Base-by-base conservation (phyloP, 2,329 filamentous ascomycete species). In the Fusarium hainanense region DNA sequence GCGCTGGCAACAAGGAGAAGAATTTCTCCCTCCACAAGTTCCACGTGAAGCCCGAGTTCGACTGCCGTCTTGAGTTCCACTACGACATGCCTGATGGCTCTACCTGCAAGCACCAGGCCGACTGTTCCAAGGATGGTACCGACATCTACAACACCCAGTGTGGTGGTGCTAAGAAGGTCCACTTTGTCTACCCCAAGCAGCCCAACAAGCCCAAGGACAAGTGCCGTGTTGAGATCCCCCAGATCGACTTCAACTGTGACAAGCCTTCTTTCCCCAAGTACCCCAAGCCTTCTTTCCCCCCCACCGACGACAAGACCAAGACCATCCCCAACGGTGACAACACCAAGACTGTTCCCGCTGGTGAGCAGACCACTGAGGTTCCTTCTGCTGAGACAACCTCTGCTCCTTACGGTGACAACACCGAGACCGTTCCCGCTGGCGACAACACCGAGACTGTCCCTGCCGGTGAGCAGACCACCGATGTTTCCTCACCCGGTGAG, bases 41-140 rank as follows among this genome's bases (percentile, higher is more conserved):
- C 79, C 85, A 95, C 69, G 83, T 98, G 72, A 89, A 88, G 47
- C 86, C 89, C 69, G 90, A 93, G 77, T 89, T 91, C 76, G 91
- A 95, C 80, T 90, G 88, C 73, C 89, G 94, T 69, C 83, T 98
- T 56, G 90, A 95, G 80, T 93, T 97, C 84, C 87, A 93, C 84
- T 98, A 95, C 82, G 87, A 85, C 75, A 97, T 98, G 93, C 87
- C 89, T 4, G 93, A 95, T 78, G 92, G 92, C 73, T 90, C 88
- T 16, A 88, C 81, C 64, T 98, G 95, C 89, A 95, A 92, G 83
- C 92, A 97, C 75, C 89, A 88, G 68, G 84, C 87, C 70, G 77
- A 85, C 54, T 97, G 93, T 87, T 88, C 85, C 69, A 83, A 85
- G 58, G 83, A 85, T 18, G 93, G 93, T 75, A 90, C 89, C 62